Evolutionary conservation across 1,284 basidiomycete species (phyloP).

Genomic region (Flammula alnicola): DNA sequence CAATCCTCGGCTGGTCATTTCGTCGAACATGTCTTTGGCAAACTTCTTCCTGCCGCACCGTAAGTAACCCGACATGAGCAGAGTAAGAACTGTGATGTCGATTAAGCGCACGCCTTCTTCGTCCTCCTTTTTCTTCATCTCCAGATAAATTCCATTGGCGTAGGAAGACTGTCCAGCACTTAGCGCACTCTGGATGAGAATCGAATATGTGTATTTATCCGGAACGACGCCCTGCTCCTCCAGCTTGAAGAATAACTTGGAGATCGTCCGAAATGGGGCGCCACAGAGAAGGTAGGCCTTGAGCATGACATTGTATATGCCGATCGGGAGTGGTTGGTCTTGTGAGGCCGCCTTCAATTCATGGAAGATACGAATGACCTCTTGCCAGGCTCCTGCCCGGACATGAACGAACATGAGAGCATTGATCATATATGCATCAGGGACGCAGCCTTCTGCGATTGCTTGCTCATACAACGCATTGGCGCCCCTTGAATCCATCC

Average conservation of each 20-base stretch:
- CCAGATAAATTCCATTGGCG: constrained; percentile 70
- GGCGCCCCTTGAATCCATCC: constrained; percentile 71
- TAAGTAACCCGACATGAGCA: constrained; percentile 83
- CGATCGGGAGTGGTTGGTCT: constrained; percentile 50
- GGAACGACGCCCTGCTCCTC: constrained; percentile 48
- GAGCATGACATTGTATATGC: constrained; percentile 79
- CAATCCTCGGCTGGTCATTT: constrained; percentile 75
- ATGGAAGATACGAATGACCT: constrained; percentile 75
- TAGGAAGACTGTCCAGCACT: constrained; percentile 72
- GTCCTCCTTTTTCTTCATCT: constrained; percentile 61
- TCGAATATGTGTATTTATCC: constrained; percentile 67
- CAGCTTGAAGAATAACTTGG: constrained; percentile 67
- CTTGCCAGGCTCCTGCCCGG: constrained; percentile 80
- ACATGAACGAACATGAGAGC: constrained; percentile 87
- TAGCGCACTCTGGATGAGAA: constrained; percentile 80
- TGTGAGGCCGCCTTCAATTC: constrained; percentile 60
- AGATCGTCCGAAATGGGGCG: constrained; percentile 74
- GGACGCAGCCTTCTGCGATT: constrained; percentile 59
- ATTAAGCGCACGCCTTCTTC: constrained; percentile 47
- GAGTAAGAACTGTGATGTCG: constrained; percentile 76
- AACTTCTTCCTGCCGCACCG: constrained; percentile 55
- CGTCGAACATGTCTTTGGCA: constrained; percentile 75
- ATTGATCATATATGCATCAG: constrained; percentile 69
- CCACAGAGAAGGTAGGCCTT: constrained; percentile 87
- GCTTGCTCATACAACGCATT: constrained; percentile 73